Base-by-base conservation (phyloP, 371 early-diverging fungal species). In the Basidiobolus meristosporus region DNA sequence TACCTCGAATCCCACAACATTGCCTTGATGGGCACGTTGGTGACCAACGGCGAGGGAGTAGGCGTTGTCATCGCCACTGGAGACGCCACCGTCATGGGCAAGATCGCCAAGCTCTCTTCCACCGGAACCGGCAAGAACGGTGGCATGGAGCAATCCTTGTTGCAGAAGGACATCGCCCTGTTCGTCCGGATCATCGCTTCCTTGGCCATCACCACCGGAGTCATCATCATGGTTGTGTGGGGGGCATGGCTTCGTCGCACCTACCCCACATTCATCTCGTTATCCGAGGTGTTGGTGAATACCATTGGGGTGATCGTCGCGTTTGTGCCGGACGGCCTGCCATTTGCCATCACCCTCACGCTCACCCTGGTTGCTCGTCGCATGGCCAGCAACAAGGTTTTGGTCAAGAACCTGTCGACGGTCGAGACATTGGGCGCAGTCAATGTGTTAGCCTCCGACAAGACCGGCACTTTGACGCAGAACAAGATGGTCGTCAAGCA, bases 301-400 rank as follows among this genome's bases (percentile, higher is more conserved):
- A 63, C 71, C 31, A 73, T 84, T 44, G 80, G 79, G 21, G 66
- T 85, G 49, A 81, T 77, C 16, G 82, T 77, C 18, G 71, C 86
- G 7, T 84, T 88, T 36, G 82, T 91, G 44, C 90, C 92, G n/a
- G 90, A 91, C 58, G 92, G 92, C 53, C 56, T 91, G 30, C 85
- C 87, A 2, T 85, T 85, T 23, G 84, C 85, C 17, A 65, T 45
- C 3, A 45, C 45, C 2, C 21, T 45, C 12, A 39, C 40, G 7
- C 31, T 45, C 3, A 30, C 45, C 6, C 14, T 45, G 17, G 19
- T 45, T 6, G 45, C 45, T 15, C 31, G 59, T 4, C 59, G 67
- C 14, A 65, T 75, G 67, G 53, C 61, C 15, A 51, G 45, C 17
- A 55, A 51, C 37, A 62, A 63, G 32, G 63, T 77, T 14, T 48